phyloP scores from a whole-genome alignment of 2,329 filamentous ascomycete species.

The Saccharata proteae region DNA sequence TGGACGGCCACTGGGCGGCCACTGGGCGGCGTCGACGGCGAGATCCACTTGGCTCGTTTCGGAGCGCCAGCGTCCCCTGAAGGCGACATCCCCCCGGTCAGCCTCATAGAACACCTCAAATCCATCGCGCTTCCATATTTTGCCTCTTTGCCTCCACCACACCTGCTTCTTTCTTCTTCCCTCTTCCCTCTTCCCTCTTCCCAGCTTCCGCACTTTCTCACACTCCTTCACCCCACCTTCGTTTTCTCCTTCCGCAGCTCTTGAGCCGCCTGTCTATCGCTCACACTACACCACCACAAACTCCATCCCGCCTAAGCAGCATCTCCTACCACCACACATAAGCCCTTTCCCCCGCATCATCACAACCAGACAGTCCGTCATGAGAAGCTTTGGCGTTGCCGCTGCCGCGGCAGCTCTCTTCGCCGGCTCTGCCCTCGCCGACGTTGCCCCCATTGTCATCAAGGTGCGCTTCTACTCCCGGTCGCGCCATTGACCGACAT shows the following conservation, averaged over 20 bases:
- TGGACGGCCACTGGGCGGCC: too few relatives aligned
- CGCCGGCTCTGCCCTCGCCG: slow-evolving; percentile 37
- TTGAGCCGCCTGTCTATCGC: slow-evolving; percentile 2
- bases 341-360: background rate
- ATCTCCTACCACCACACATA: slow-evolving; percentile 4
- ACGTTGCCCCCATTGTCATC: slow-evolving; percentile 53
- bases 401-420: slow-evolving; percentile 42
- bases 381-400: slow-evolving; percentile 41
- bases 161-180: slow-evolving; percentile 4
- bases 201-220: slow-evolving; percentile 9
- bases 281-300: too few relatives aligned
- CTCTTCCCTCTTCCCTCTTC: slow-evolving; percentile 7
- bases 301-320: too few relatives aligned
- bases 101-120: too few relatives aligned
- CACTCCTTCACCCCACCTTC: slow-evolving; percentile 9
- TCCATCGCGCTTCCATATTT: slow-evolving; percentile 3
- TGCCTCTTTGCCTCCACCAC: slow-evolving; percentile 1
- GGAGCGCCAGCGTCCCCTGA: slow-evolving; percentile 8
- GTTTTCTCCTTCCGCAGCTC: slow-evolving; percentile 6
- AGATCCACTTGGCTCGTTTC: slow-evolving; percentile 9
- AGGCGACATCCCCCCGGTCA: slow-evolving; percentile 4
- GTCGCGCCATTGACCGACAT: slow-evolving; percentile 4
- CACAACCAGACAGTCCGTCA: slow-evolving; percentile 24
- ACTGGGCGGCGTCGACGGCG: slow-evolving; percentile 5
- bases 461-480: slow-evolving; percentile 50